Base-by-base conservation (phyloP, 352 stramenopile genomes). In the Pythium folliculosum region DNA sequence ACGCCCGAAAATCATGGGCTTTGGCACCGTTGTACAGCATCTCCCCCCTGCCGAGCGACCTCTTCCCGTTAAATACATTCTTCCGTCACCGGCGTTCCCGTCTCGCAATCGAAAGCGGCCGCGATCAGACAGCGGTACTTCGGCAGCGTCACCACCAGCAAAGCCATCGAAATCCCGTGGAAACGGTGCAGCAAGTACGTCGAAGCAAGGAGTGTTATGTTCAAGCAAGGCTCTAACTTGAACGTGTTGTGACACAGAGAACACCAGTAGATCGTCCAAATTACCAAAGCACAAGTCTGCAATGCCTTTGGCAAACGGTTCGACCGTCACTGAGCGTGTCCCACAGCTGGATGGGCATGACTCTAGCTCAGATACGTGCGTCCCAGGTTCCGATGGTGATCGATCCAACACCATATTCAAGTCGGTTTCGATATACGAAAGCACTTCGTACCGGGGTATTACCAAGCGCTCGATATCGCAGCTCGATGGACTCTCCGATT, bases 1-100 rank as follows among this genome's bases (percentile, higher is more conserved):
- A 59, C 78, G 87, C 10, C 84, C 83, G 22, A 81, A 83, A 63
- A 93, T 95, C 48, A 95, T 93, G 84, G 87, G 83, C 0, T 93
- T 95, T 65, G 87, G 87, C 38, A 93, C 87, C 37, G 63, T 95
- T 13, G 81, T 93, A 44, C 76, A 92, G 45, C 84, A 92, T 68
- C 73, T 95, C 22, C 84, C 84, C 6, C 56, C 81, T 48, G 56
- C 59, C 12, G 82, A 92, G 50, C 78, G 85, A 19, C 84, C 82
- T 10, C 70, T 91, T 25, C 86, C 86, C 16, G 73, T 91, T 8
- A 90, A 85, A 45, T 81, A 84, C 9, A 78, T 94, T 35, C 71
- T 91, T 16, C 80, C 82, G 27, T 91, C 86, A 0, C 82, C 83
- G 27, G 85, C 84, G 13, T 92, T 92, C 58, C 84, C 84, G 5